A percentile compares a stretch with the other conserved stretches of the same genome.
Conservation (phyloP, 2,329 filamentous ascomycete species). For the Verticillium dahliae region DNA sequence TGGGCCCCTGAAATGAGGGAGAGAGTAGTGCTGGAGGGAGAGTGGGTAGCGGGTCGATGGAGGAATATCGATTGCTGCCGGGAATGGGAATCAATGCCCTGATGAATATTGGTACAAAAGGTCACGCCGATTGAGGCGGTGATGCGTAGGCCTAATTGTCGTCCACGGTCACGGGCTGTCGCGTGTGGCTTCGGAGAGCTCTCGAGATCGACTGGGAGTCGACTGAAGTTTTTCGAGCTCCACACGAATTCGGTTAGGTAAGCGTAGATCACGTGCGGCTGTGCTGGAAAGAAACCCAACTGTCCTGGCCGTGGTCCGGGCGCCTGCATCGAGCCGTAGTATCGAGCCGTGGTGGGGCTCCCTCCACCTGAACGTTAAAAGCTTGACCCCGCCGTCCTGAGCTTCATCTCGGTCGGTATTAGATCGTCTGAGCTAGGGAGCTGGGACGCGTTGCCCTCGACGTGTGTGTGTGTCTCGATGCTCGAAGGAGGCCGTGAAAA, state of each 20-base stretch:
- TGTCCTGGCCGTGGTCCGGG: neutral
- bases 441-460: neutral
- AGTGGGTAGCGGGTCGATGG: neutral
- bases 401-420: neutral
- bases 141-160: neutral
- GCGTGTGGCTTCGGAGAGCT: neutral
- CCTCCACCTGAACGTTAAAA: neutral
- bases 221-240: constrained; percentile 1
- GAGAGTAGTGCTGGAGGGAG: neutral
- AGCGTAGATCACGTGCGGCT: neutral
- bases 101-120: neutral
- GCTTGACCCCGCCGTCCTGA: neutral
- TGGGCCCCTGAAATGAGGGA: neutral
- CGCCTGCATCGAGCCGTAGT: neutral
- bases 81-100: neutral
- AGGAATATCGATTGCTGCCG: neutral
- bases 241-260: neutral
- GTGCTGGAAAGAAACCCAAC: neutral
- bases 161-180: neutral
- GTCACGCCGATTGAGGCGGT: neutral
- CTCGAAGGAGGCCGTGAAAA: neutral
- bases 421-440: neutral
- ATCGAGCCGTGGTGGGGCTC: neutral
- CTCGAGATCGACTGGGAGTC: neutral
- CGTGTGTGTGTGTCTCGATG: neutral